Evolutionary conservation across 805 yeast genomes (phyloP).

Genomic region (Candida cerambycidarum): DNA sequence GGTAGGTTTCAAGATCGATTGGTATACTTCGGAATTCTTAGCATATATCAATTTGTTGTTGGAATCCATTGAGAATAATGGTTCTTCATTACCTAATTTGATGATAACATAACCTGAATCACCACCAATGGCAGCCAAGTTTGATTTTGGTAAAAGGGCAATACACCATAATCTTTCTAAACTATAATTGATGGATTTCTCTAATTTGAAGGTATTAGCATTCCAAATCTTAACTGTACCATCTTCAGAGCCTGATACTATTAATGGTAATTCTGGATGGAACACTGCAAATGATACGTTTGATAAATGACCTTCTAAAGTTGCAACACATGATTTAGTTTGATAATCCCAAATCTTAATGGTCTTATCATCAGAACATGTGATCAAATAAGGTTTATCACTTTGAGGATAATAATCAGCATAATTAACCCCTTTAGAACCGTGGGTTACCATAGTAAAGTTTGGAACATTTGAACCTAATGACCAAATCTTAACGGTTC

Average conservation of each 20-base stretch:
- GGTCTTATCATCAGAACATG: conserved; percentile 87
- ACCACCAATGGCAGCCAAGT: conserved; percentile 86
- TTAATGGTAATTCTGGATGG: conserved; percentile 96
- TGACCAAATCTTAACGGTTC: conserved; percentile 96
- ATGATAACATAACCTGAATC: conserved; percentile 92
- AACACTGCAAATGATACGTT: conserved; percentile 96
- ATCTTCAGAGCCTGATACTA: conserved; percentile 96
- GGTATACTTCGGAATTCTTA: conserved; percentile 84
- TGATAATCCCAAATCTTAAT: conserved; percentile 96
- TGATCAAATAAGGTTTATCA: conserved; percentile 93
- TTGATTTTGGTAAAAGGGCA: conserved; percentile 66
- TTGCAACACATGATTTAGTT: conserved; percentile 92
- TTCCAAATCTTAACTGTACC: conserved; percentile 94
- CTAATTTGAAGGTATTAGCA: conserved; percentile 88
- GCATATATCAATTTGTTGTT: conserved; percentile 91
- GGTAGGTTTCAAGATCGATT: conserved; percentile 68
- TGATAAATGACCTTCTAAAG: conserved; percentile 88
- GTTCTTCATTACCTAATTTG: conserved; percentile 91
- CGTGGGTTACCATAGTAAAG: conserved; percentile 89
- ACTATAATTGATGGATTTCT: conserved; percentile 86
- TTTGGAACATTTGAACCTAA: conserved; percentile 85
- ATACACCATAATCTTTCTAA: conserved; percentile 98
- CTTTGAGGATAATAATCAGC: conserved; percentile 97
- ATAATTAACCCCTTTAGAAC: conserved; percentile 89
- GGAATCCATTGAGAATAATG: conserved; percentile 88